phyloP scores from a whole-genome alignment of 495 filamentous ascomycete genomes.

The Trichocladium uniseriatum region DNA sequence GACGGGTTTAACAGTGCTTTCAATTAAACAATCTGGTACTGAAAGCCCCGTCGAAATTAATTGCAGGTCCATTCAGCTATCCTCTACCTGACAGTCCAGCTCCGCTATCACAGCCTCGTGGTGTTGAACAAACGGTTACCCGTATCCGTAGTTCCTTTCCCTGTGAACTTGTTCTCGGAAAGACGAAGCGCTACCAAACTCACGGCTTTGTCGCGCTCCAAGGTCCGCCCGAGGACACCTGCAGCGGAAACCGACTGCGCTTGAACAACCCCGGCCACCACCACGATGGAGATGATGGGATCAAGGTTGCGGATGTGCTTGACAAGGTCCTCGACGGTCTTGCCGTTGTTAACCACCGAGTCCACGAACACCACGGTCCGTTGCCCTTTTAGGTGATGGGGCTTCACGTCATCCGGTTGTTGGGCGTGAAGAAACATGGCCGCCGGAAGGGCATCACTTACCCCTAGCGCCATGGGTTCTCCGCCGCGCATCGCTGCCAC shows the following conservation, averaged over 20 bases:
- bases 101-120: constrained; percentile 15
- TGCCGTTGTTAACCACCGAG: constrained; percentile 53
- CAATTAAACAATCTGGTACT: too few relatives aligned
- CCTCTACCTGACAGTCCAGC: too few relatives aligned
- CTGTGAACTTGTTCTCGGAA: constrained; percentile 48
- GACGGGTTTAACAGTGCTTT: too few relatives aligned
- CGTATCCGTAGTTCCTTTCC: constrained; percentile 46
- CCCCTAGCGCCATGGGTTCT: constrained; percentile 56
- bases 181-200: constrained; percentile 44
- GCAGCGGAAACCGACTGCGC: constrained; percentile 23
- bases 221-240: constrained; percentile 18
- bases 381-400: constrained; percentile 33
- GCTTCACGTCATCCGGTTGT: constrained; percentile 35
- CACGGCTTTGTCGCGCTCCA: constrained; percentile 22
- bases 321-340: constrained; percentile 45
- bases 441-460: constrained; percentile 46
- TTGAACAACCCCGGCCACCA: constrained; percentile 52
- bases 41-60: too few relatives aligned
- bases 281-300: constrained; percentile 40
- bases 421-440: constrained; percentile 51
- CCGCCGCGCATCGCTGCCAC: constrained; percentile 58
- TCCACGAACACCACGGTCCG: constrained; percentile 49
- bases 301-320: constrained; percentile 36
- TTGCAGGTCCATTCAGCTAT: too few relatives aligned
- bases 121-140: constrained; percentile 55